Evolutionary conservation across 768 basidiomycete genomes (phyloP).

Genomic region (Naganishia vishniacii): DNA sequence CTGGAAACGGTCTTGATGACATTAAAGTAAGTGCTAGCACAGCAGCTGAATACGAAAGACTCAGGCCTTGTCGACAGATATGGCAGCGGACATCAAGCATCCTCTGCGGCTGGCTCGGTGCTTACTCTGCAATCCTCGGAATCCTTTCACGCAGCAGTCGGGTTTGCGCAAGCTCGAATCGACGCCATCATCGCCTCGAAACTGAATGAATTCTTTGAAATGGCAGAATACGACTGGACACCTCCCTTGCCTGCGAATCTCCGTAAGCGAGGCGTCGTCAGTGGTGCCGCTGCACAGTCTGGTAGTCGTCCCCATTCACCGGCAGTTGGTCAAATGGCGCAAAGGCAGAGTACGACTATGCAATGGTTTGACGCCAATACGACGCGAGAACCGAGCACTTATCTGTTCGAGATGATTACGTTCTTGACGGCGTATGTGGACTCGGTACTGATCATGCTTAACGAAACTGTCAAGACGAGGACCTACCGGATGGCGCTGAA

Average conservation of each 20-base stretch:
- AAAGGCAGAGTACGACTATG: constrained; percentile 22
- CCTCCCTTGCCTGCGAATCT: constrained; percentile 39
- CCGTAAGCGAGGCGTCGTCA: constrained; percentile 18
- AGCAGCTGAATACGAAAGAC: neutral
- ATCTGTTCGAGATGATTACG: constrained; percentile 88
- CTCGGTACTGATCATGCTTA: constrained; percentile 62
- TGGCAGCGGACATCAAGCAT: constrained; percentile 56
- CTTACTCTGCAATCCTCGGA: constrained; percentile 61
- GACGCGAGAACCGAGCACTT: constrained; percentile 79
- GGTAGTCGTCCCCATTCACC: constrained; percentile 19
- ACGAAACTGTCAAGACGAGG: constrained; percentile 77
- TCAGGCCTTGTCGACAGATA: constrained; percentile 1
- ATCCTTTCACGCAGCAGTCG: constrained; percentile 66
- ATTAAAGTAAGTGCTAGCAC: constrained; percentile 57
- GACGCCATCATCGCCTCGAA: constrained; percentile 79
- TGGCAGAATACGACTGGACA: constrained; percentile 93
- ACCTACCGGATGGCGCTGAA: constrained; percentile 82
- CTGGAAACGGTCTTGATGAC: constrained; percentile 76
- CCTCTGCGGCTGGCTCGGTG: constrained; percentile 68
- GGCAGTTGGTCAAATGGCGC: constrained; percentile 7
- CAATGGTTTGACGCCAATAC: constrained; percentile 34
- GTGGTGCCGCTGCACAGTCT: constrained; percentile 1
- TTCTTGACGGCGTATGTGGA: constrained; percentile 97
- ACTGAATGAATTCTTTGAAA: constrained; percentile 89
- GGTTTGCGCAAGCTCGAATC: constrained; percentile 67